phyloP scores from a whole-genome alignment of 2,329 filamentous ascomycete species.

The Cadophora luteo-olivacea region DNA sequence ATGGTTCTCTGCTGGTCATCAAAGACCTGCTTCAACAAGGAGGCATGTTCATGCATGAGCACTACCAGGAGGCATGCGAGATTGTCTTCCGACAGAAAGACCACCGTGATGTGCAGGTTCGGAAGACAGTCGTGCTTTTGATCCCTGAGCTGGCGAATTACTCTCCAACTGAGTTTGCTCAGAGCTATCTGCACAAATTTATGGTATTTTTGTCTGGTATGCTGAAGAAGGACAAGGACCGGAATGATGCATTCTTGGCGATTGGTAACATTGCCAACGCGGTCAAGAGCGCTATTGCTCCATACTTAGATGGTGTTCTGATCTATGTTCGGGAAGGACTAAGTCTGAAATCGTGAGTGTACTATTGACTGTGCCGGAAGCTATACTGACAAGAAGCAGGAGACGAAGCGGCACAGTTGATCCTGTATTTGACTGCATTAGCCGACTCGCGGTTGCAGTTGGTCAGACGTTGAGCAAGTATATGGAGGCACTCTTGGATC shows the following conservation, averaged over 20 bases:
- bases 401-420: slow-evolving; percentile 56
- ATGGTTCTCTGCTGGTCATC: slow-evolving; percentile 91
- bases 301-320: slow-evolving; percentile 92
- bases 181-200: slow-evolving; percentile 88
- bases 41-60: slow-evolving; percentile 98
- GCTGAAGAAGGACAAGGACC: slow-evolving; percentile 92
- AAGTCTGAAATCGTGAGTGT: slow-evolving; percentile 73
- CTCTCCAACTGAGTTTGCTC: slow-evolving; percentile 87
- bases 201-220: slow-evolving; percentile 96
- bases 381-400: slow-evolving; percentile 46
- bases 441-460: slow-evolving; percentile 91
- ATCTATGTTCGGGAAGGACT: slow-evolving; percentile 93
- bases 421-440: slow-evolving; percentile 97
- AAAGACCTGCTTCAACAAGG: slow-evolving; percentile 94
- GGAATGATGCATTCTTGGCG: slow-evolving; percentile 92
- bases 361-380: not conserved
- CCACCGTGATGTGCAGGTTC: slow-evolving; percentile 85
- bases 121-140: slow-evolving; percentile 86
- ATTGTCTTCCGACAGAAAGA: slow-evolving; percentile 93
- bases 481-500: slow-evolving; percentile 93
- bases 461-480: slow-evolving; percentile 98
- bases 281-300: slow-evolving; percentile 92
- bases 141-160: slow-evolving; percentile 95
- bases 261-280: slow-evolving; percentile 97
- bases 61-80: slow-evolving; percentile 91